Conservation (phyloP, 176 grass and related monocot genomes). For the Elymus sibiricus region DNA sequence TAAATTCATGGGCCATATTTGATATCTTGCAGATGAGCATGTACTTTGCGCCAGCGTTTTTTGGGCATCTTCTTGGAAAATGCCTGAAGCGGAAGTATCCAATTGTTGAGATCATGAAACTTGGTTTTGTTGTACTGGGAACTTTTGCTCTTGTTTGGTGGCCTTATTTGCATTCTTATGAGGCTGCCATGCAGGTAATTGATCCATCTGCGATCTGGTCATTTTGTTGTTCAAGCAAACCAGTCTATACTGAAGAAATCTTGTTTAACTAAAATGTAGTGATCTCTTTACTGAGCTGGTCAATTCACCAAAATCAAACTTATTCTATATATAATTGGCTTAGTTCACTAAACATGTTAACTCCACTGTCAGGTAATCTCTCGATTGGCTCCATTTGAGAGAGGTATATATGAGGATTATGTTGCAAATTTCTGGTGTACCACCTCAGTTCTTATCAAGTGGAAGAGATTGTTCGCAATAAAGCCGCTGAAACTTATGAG, state of each 20-base stretch:
- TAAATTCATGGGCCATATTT: background rate
- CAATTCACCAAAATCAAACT: background rate
- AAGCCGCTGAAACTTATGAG: constrained; percentile 72
- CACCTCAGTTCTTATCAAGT: constrained; percentile 87
- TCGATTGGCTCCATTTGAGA: constrained; percentile 89
- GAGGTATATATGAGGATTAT: constrained; percentile 94
- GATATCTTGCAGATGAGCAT: constrained; percentile 80
- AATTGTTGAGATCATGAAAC: constrained; percentile 66
- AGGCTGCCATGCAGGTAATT: constrained; percentile 66
- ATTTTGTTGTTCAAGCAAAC: background rate
- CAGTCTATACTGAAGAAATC: constrained; percentile 1
- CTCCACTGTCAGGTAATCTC: constrained; percentile 59
- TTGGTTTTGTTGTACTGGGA: constrained; percentile 67
- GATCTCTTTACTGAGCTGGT: background rate
- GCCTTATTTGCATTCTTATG: constrained; percentile 82
- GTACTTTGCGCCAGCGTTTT: constrained; percentile 95
- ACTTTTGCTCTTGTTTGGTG: constrained; percentile 88
- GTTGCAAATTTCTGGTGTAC: constrained; percentile 98
- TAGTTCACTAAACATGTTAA: constrained; percentile 23
- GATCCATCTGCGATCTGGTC: background rate
- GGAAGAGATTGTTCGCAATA: constrained; percentile 74
- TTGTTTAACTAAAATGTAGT: background rate
- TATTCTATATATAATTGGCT: constrained; percentile 13
- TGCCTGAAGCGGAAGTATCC: constrained; percentile 67
- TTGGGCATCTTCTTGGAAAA: constrained; percentile 86